phyloP scores from a whole-genome alignment of 1,284 basidiomycete genomes.

The Agroathelia rolfsii region DNA sequence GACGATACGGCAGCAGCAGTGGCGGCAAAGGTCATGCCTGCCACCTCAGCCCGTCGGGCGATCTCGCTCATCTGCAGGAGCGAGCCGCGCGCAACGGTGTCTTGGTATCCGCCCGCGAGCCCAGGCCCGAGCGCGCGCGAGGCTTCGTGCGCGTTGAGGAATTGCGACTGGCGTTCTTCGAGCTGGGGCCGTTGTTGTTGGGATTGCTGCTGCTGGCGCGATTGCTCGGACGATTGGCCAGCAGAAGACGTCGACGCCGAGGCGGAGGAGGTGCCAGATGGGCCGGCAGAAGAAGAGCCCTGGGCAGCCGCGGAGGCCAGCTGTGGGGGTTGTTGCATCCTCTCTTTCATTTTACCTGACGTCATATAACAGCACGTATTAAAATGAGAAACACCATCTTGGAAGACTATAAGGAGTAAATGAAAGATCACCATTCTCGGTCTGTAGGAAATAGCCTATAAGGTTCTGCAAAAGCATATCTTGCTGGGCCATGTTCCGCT shows the following conservation, averaged over 20 bases:
- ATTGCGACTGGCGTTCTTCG: constrained; percentile 12
- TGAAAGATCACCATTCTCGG: constrained; percentile 47
- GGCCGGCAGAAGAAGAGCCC: constrained; percentile 7
- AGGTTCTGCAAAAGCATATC: constrained; percentile 77
- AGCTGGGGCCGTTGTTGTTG: constrained; percentile 1
- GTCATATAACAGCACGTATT: constrained; percentile 8
- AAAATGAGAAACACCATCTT: constrained; percentile 2
- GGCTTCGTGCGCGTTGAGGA: too few species aligned
- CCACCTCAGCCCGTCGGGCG: constrained; percentile 44
- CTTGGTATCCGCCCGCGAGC: too few species aligned
- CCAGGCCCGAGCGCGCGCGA: too few species aligned
- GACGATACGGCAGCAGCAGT: constrained; percentile 8
- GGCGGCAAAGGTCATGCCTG: constrained; percentile 28
- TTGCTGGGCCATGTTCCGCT: constrained; percentile 79
- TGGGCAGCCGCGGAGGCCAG: too few species aligned
- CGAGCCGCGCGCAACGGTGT: too few species aligned
- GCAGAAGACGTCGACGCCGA: constrained; percentile 3
- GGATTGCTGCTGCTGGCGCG: constrained; percentile 3
- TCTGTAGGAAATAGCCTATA: constrained; percentile 72
- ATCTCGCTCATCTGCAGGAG: constrained; percentile 71
- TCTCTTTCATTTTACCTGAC: constrained; percentile 19
- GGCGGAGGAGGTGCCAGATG: constrained; percentile 6
- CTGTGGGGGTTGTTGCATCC: too few species aligned
- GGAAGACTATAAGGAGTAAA: constrained; percentile 8
- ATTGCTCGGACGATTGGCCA: constrained; percentile 4